Conservation (phyloP, 1,284 basidiomycete species). For the Ceratobasidium sp. region DNA sequence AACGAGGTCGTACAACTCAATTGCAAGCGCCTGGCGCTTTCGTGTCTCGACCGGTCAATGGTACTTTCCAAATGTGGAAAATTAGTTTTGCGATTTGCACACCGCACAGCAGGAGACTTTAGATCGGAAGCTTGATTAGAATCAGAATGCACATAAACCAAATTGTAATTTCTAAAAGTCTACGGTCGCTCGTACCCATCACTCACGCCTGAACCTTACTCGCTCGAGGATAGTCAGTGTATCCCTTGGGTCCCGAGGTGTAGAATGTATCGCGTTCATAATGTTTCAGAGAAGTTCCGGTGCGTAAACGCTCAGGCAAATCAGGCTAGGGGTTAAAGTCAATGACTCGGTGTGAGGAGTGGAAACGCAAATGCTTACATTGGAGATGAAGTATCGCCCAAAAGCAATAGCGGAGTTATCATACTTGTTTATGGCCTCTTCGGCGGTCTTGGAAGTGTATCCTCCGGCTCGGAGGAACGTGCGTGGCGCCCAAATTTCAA, state of each 20-base stretch:
- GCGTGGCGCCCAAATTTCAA: constrained; percentile 40
- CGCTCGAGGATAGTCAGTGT: constrained; percentile 45
- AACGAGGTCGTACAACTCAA: no score
- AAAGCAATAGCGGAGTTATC: constrained; percentile 48
- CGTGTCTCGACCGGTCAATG: no score
- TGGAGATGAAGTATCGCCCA: constrained; percentile 53
- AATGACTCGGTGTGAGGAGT: constrained; percentile 49
- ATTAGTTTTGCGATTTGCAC: no score
- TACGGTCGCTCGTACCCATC: no score
- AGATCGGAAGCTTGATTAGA: no score
- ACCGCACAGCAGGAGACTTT: no score
- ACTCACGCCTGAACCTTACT: constrained; percentile 18
- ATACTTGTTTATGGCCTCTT: constrained; percentile 34
- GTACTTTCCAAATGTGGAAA: no score
- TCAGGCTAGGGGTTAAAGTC: constrained; percentile 51
- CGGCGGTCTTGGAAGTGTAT: constrained; percentile 44
- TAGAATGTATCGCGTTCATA: constrained; percentile 51
- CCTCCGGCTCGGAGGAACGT: constrained; percentile 61
- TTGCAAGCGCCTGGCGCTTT: no score
- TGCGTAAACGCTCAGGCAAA: constrained; percentile 49
- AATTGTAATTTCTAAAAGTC: no score
- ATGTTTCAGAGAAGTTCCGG: constrained; percentile 45
- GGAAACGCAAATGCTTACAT: constrained; percentile 46
- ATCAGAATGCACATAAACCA: no score
- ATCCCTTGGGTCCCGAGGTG: constrained; percentile 41